These are phyloP conservation scores for Peronospora destructor DNA, from an alignment of 352 stramenopile genomes.

Conservation along the genomic window DNA sequence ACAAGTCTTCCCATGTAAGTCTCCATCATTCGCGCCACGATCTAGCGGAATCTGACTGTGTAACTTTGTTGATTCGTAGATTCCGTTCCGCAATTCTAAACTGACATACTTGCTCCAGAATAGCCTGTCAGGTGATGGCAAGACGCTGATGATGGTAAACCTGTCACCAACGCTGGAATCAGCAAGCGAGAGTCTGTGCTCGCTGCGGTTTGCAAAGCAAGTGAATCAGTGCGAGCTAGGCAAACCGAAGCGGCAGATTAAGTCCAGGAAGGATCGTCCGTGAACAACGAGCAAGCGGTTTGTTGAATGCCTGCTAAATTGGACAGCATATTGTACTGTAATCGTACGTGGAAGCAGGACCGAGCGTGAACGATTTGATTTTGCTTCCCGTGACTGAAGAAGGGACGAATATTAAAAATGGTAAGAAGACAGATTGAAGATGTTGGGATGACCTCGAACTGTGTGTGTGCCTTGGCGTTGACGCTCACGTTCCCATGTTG, in stretches of 20 bases:
- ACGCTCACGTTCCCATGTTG: background rate
- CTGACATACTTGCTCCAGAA: slow-evolving; percentile 97
- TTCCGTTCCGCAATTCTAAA: slow-evolving; percentile 98
- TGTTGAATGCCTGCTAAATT: background rate
- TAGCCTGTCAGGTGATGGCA: slow-evolving; percentile 95
- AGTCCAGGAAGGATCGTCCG: slow-evolving; percentile 51
- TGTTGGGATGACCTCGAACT: background rate
- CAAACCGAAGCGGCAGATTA: slow-evolving; percentile 90
- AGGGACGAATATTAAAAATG: slow-evolving; percentile 47
- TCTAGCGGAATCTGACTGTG: background rate
- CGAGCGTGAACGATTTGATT: slow-evolving; percentile 6
- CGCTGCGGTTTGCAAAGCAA: slow-evolving; percentile 93
- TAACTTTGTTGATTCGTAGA: slow-evolving; percentile 26
- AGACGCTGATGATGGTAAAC: slow-evolving; percentile 99
- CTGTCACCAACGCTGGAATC: slow-evolving; percentile 93
- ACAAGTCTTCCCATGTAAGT: slow-evolving; percentile 91
- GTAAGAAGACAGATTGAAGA: slow-evolving; percentile 28
- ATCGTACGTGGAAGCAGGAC: background rate
- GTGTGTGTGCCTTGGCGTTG: background rate
- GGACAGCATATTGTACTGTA: slow-evolving; percentile 1
- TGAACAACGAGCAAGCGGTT: slow-evolving; percentile 12
- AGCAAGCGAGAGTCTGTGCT: slow-evolving; percentile 95
- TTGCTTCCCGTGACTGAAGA: slow-evolving; percentile 44
- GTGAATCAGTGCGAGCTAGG: slow-evolving; percentile 97
- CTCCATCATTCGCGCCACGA: background rate